These are phyloP conservation scores for Arthrocladium fulminans DNA, from an alignment of 2,329 filamentous ascomycete species.

Conservation along the genomic window DNA sequence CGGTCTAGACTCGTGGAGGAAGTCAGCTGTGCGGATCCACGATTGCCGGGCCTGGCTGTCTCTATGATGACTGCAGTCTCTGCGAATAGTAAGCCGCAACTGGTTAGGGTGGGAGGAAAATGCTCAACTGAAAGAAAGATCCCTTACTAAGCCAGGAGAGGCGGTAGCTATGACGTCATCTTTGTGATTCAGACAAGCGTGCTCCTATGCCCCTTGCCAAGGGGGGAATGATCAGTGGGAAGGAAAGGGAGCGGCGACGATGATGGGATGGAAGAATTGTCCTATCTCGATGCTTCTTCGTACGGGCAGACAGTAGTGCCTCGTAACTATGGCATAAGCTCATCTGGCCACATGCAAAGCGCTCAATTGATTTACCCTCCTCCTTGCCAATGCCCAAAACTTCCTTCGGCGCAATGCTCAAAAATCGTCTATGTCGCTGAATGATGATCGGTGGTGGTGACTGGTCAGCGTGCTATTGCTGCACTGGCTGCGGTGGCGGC, in stretches of 20 bases:
- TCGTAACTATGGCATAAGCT: not conserved
- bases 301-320: slow-evolving; percentile 1
- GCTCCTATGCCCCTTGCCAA: too few relatives aligned
- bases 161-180: too few relatives aligned
- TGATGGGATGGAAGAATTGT: not conserved
- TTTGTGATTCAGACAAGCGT: too few relatives aligned
- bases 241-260: not conserved
- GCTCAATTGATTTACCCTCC: not conserved
- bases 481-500: slow-evolving; percentile 6
- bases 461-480: not conserved
- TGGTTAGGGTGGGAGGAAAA: too few relatives aligned
- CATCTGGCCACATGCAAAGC: not conserved
- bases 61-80: too few relatives aligned
- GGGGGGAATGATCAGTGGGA: too few relatives aligned
- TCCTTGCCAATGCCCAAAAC: not conserved
- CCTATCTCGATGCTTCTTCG: not conserved
- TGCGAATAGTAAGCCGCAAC: too few relatives aligned
- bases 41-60: too few relatives aligned
- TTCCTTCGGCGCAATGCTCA: not conserved
- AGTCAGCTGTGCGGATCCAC: too few relatives aligned
- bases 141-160: too few relatives aligned
- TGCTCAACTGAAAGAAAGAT: too few relatives aligned
- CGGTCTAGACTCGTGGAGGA: too few relatives aligned
- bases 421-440: not conserved
- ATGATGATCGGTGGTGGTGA: not conserved